Evolutionary conservation across 768 basidiomycete genomes (phyloP).

Genomic region (Terana coerulea): DNA sequence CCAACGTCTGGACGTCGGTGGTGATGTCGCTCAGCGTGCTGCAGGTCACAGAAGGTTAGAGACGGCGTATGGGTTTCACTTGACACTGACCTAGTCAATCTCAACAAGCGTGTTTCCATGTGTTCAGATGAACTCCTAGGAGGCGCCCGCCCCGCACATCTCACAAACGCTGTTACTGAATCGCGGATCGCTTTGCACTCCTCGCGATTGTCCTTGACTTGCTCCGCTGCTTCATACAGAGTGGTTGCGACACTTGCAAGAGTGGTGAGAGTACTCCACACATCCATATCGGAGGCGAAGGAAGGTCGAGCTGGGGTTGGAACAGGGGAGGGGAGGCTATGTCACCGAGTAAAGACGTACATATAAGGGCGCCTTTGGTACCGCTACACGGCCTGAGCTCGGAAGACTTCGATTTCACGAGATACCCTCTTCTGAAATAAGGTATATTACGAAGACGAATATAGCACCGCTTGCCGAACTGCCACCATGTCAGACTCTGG

Average conservation of each 20-base stretch:
- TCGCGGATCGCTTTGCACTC: background rate
- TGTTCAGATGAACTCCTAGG: background rate
- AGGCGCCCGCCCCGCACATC: background rate
- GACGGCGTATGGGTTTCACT: background rate
- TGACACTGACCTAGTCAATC: background rate
- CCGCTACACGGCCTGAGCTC: background rate
- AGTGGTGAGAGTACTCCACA: background rate
- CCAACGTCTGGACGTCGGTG: background rate
- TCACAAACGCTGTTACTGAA: background rate
- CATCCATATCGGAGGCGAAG: background rate
- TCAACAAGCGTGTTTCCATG: background rate
- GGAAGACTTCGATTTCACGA: too few species aligned
- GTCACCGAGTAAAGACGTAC: background rate
- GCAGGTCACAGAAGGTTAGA: background rate
- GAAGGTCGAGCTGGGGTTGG: background rate
- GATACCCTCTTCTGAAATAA: too few species aligned
- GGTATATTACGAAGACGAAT: too few species aligned
- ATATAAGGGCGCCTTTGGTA: background rate
- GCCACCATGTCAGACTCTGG: too few species aligned
- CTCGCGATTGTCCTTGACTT: background rate
- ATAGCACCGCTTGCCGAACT: too few species aligned
- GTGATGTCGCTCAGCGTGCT: background rate
- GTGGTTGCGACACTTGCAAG: background rate
- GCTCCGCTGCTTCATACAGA: background rate
- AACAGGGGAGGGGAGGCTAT: background rate